Percentiles rank a stretch among this genome's conserved stretches.
phyloP scores from a whole-genome alignment of 805 yeast species.

The Yarrowia keelungensis region DNA sequence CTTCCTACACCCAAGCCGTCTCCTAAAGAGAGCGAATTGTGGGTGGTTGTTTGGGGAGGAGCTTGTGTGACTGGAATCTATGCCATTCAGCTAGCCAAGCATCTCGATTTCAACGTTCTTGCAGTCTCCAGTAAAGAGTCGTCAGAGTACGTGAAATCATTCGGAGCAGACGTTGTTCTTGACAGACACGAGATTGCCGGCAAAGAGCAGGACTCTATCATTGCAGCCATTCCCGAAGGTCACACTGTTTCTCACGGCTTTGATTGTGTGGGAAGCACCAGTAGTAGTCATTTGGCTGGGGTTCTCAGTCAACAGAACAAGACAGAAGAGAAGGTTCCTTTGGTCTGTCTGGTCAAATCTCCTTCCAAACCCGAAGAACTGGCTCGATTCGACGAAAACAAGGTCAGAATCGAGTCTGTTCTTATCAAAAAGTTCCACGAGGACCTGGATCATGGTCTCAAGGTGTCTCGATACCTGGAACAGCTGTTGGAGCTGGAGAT shows the following conservation, averaged over 20 bases:
- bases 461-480: conserved; percentile 8
- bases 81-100: conserved; percentile 37
- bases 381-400: conserved; percentile 3
- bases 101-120: conserved; percentile 24
- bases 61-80: conserved; percentile 37
- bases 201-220: conserved; percentile 16
- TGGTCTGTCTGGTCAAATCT: conserved; percentile 28
- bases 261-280: conserved; percentile 37
- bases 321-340: not conserved
- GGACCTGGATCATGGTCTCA: conserved; percentile 26
- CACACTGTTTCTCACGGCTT: conserved; percentile 23
- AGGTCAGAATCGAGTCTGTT: conserved; percentile 32
- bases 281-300: conserved; percentile 25
- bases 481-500: conserved; percentile 10
- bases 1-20: conserved; percentile 1
- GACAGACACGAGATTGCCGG: conserved; percentile 31
- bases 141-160: conserved; percentile 18
- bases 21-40: not conserved
- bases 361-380: conserved; percentile 31
- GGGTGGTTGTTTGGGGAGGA: conserved; percentile 38
- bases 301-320: conserved; percentile 10
- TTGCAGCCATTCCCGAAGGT: conserved; percentile 5
- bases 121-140: conserved; percentile 27
- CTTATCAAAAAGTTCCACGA: conserved; percentile 38
- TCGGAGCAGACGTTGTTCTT: conserved; percentile 37